A percentile compares a stretch with the other conserved stretches of the same genome.
Evolutionary conservation across 2,329 filamentous ascomycete genomes (phyloP).

Genomic region (Furcasterigmium furcatum): DNA sequence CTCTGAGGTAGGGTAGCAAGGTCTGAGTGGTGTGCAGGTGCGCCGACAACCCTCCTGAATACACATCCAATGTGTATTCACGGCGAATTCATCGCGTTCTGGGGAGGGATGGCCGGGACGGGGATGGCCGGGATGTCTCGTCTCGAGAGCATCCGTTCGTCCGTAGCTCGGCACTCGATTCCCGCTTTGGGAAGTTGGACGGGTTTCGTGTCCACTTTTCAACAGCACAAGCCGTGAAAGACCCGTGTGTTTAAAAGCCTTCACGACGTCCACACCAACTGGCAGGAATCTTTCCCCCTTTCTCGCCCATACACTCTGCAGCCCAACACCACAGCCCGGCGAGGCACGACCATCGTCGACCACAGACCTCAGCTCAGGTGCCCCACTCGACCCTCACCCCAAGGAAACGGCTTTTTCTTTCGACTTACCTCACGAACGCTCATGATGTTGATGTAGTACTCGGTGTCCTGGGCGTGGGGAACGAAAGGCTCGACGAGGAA

Average conservation of each 20-base stretch:
- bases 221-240: neutral
- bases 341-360: too few species aligned
- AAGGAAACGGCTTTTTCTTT: neutral
- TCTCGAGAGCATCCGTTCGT: slow-evolving; percentile 24
- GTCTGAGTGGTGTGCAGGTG: neutral
- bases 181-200: slow-evolving; percentile 2
- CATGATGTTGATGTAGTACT: slow-evolving; percentile 99
- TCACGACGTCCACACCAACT: neutral
- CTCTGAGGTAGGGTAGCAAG: neutral
- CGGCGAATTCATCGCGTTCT: neutral
- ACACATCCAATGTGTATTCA: neutral
- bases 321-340: too few species aligned
- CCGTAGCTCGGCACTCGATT: slow-evolving; percentile 20
- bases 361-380: too few species aligned
- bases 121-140: neutral
- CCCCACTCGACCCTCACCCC: too few species aligned
- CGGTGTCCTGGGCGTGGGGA: slow-evolving; percentile 88
- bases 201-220: slow-evolving; percentile 3
- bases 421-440: slow-evolving; percentile 95
- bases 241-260: slow-evolving; percentile 8
- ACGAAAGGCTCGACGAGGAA: slow-evolving; percentile 99
- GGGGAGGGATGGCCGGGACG: neutral
- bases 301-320: neutral
- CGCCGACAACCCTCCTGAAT: neutral
- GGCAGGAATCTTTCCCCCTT: neutral